These are phyloP conservation scores for Sinapis alba DNA, from an alignment of 441 rosid species.

Conservation along the genomic window DNA sequence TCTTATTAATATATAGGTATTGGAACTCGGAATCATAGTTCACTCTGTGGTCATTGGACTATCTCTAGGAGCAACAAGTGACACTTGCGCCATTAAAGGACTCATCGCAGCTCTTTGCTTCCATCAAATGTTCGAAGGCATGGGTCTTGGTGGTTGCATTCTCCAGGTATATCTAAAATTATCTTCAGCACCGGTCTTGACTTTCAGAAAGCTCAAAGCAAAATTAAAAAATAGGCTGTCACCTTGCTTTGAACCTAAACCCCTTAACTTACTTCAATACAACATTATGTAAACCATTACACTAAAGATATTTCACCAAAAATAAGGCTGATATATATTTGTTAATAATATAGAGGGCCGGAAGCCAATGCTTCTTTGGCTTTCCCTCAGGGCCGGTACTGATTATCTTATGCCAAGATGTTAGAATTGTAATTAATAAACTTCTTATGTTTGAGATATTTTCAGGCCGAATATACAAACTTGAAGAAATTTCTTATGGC, in stretches of 20 bases:
- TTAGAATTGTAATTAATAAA: not conserved
- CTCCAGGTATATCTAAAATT: slow-evolving; percentile 45
- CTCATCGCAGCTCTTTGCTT: slow-evolving; percentile 74
- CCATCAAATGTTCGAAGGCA: slow-evolving; percentile 84
- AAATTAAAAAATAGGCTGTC: too few relatives aligned
- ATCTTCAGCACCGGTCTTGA: too few relatives aligned
- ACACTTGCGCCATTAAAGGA: slow-evolving; percentile 55
- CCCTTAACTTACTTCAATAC: too few relatives aligned
- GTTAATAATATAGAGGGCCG: too few relatives aligned
- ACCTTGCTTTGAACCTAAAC: too few relatives aligned
- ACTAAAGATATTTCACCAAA: too few relatives aligned
- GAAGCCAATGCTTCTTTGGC: too few relatives aligned
- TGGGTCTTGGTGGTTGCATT: slow-evolving; percentile 80
- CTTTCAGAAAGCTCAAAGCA: too few relatives aligned
- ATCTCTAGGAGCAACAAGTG: slow-evolving; percentile 55
- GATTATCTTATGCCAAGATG: not conserved
- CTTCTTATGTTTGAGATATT: not conserved
- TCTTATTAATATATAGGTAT: slow-evolving; percentile 39
- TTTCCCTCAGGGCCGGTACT: too few relatives aligned
- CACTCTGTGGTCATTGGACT: slow-evolving; percentile 60
- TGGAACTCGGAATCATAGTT: slow-evolving; percentile 57
- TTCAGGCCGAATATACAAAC: slow-evolving; percentile 37
- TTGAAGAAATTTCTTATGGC: slow-evolving; percentile 36
- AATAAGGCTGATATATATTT: too few relatives aligned
- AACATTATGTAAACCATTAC: too few relatives aligned